A percentile compares a stretch with the other conserved stretches of the same genome.
Evolutionary conservation across 192 early-diverging fungal genomes (phyloP).

Genomic region (Coemansia sp.): DNA sequence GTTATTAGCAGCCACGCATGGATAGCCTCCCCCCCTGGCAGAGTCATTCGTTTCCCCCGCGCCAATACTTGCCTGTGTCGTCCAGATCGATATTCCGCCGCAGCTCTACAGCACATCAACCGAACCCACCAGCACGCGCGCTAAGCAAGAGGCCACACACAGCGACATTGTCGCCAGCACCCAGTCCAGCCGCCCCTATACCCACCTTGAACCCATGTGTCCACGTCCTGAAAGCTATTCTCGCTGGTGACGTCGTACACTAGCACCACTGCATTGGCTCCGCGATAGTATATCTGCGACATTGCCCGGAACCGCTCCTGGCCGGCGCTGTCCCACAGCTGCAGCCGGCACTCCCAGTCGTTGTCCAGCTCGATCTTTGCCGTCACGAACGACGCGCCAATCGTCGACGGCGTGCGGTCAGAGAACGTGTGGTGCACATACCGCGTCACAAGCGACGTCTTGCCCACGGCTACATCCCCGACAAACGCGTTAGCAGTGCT

Average conservation of each 20-base stretch:
- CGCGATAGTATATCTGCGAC: slow-evolving; percentile 73
- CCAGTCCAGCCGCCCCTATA: neutral
- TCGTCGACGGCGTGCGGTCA: slow-evolving; percentile 66
- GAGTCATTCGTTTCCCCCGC: neutral
- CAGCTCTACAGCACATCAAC: slow-evolving; percentile 40
- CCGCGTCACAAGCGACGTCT: slow-evolving; percentile 71
- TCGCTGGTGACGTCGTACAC: slow-evolving; percentile 72
- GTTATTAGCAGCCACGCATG: neutral
- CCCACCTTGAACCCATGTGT: slow-evolving; percentile 57
- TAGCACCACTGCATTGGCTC: slow-evolving; percentile 63
- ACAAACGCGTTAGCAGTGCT: neutral
- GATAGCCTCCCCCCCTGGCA: neutral
- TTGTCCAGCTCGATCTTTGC: slow-evolving; percentile 70
- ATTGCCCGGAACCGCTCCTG: slow-evolving; percentile 71
- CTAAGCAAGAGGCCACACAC: too few species aligned
- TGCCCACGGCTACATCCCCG: slow-evolving; percentile 61
- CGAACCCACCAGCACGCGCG: neutral
- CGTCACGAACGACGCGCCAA: slow-evolving; percentile 71
- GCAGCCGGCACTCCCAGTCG: slow-evolving; percentile 69
- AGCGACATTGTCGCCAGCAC: too few species aligned
- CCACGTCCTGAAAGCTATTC: slow-evolving; percentile 62
- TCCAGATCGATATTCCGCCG: slow-evolving; percentile 60
- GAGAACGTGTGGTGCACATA: slow-evolving; percentile 73
- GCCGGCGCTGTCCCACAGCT: slow-evolving; percentile 72
- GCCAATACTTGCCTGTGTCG: slow-evolving; percentile 47